Conservation (phyloP, 2,329 filamentous ascomycete genomes). For the Plenodomus lindquistii region DNA sequence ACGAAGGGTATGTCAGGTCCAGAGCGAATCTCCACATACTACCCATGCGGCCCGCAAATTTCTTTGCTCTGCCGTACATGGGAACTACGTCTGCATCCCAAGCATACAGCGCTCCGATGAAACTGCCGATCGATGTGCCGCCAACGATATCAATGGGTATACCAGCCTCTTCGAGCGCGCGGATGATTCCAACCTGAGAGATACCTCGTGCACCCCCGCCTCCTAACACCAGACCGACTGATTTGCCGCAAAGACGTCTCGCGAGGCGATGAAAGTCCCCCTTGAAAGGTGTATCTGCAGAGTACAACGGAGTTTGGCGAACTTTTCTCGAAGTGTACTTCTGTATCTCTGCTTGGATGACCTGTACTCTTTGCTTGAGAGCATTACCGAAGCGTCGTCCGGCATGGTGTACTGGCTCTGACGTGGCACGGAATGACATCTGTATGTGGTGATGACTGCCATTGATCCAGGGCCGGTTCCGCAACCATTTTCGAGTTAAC, state of each 20-base stretch:
- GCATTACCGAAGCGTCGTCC: conserved; percentile 80
- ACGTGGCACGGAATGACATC: conserved; percentile 80
- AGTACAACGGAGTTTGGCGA: conserved; percentile 86
- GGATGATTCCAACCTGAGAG: conserved; percentile 89
- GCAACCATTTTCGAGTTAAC: conserved; percentile 82
- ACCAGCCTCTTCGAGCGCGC: conserved; percentile 91
- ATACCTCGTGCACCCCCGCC: conserved; percentile 92
- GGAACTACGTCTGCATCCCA: conserved; percentile 95
- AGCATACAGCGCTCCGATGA: conserved; percentile 93
- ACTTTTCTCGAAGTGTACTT: conserved; percentile 95
- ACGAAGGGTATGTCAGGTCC: conserved; percentile 91
- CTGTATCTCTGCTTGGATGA: conserved; percentile 93
- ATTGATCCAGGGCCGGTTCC: conserved; percentile 94
- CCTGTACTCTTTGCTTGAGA: conserved; percentile 90
- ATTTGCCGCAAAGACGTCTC: conserved; percentile 87
- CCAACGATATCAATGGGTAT: conserved; percentile 95
- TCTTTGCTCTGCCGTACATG: conserved; percentile 95
- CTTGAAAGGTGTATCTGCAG: conserved; percentile 89
- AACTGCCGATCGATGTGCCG: conserved; percentile 93
- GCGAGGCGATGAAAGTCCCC: conserved; percentile 95
- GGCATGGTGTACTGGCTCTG: conserved; percentile 75
- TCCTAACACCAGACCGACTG: conserved; percentile 89
- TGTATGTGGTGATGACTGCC: conserved; percentile 97
- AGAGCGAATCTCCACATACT: conserved; percentile 99
- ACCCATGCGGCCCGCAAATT: conserved; percentile 97